These are phyloP conservation scores for Xylaria sp. DNA, from an alignment of 2,329 filamentous ascomycete species.

Conservation along the genomic window DNA sequence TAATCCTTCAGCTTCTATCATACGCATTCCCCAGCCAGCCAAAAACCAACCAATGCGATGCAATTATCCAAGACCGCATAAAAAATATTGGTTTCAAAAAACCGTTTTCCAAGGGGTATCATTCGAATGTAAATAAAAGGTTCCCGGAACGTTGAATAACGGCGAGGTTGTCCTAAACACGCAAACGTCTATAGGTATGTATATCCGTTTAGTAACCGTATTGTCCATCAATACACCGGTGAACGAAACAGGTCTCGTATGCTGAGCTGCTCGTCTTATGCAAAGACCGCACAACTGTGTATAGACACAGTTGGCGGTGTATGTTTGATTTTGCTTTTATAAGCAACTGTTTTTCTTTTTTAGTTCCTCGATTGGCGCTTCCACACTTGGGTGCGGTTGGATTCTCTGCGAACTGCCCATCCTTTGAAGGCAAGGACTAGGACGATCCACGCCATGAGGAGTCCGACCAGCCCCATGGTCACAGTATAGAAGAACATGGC, in stretches of 20 bases:
- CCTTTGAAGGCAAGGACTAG: conserved; percentile 85
- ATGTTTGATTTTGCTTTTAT: background rate
- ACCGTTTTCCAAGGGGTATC: conserved; percentile 46
- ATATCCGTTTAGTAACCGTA: conserved; percentile 14
- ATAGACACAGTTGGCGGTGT: conserved; percentile 1
- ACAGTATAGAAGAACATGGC: conserved; percentile 95
- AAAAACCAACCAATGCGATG: conserved; percentile 4
- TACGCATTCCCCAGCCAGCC: background rate
- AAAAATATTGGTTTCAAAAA: conserved; percentile 16
- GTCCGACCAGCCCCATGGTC: conserved; percentile 81
- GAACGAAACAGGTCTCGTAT: conserved; percentile 25
- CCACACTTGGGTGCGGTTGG: conserved; percentile 37
- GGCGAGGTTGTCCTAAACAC: conserved; percentile 8
- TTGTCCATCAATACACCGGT: conserved; percentile 37
- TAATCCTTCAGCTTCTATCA: background rate
- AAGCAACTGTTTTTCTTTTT: background rate
- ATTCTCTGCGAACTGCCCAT: conserved; percentile 73
- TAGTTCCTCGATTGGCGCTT: conserved; percentile 33
- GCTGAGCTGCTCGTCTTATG: conserved; percentile 31
- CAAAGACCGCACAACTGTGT: conserved; percentile 14
- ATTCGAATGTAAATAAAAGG: conserved; percentile 45
- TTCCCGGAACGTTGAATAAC: conserved; percentile 41
- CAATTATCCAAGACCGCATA: conserved; percentile 18
- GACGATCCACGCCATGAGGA: conserved; percentile 88
- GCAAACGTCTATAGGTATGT: conserved; percentile 8